Evolutionary conservation across 257 asterid species (phyloP), one percentile per base, ranked within the genome.

Genomic region (Penstemon newberryi): DNA sequence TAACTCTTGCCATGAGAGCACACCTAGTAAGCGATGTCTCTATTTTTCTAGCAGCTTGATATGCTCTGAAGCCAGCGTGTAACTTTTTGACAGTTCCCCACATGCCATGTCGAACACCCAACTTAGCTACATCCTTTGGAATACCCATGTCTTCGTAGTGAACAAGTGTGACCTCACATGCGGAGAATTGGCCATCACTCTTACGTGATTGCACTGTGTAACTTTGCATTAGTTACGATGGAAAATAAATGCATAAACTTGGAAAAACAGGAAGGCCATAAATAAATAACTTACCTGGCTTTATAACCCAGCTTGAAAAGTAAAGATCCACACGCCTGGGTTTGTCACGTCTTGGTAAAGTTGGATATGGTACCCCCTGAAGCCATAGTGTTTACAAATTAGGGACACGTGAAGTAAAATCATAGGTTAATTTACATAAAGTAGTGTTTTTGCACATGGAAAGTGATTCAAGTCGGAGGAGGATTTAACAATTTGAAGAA

Each of bases 101-200:
- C 98, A 93, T 93, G 33, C 97, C 96, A 52, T 93, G 98, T 18
- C 98, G 97, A 50, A 93, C 94, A 4, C 97, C 97, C 45, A 93
- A 70, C 79, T 88, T 90, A 41, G 98, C 98, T 19, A 93, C 97
- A 25, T 90, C 96, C 74, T 85, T 90, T 7, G 97, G 98, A 68
- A 90, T 90, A 58, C 98, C 98, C 98, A 93, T 93, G 77, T 93
- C 98, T 73, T 93, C 97, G 39, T 85, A 87, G 85, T 93, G 98
- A 66, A 89, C 40, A 8, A 90, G 89, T 0, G 80, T 73, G 70
- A 93, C 97, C 85, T 93, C 98, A 49, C 95, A 93, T 61, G 98
- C 95, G 10, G 96, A 70, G 51, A 77, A 41, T 45, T 80, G 92
- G 8, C 94, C 92, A 41, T 88, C 96, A 60, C 95, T 90, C 75